These are phyloP conservation scores for Leucosporidium creatinivorum DNA, from an alignment of 768 basidiomycete species.

Conservation along the genomic window DNA sequence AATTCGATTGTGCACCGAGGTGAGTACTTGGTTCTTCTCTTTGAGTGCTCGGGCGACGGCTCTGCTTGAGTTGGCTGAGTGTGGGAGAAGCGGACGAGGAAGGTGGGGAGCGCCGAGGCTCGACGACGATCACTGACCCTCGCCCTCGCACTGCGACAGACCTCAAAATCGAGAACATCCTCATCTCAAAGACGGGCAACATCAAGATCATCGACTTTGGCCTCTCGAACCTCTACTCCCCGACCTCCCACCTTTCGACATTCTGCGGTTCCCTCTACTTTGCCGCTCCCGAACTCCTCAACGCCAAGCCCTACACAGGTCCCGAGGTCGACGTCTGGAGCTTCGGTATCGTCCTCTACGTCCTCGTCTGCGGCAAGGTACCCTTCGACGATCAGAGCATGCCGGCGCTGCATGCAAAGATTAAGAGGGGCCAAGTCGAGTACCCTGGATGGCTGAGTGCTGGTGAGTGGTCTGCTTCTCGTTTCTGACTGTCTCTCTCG, in stretches of 20 bases:
- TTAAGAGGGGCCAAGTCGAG: constrained; percentile 92
- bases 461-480: constrained; percentile 51
- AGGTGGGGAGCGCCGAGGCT: not conserved
- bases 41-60: not conserved
- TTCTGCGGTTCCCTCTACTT: constrained; percentile 98
- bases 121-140: not conserved
- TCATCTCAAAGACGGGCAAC: constrained; percentile 95
- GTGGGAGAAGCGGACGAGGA: too few species aligned
- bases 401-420: constrained; percentile 98
- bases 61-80: too few species aligned
- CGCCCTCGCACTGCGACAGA: constrained; percentile 40
- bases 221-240: constrained; percentile 89
- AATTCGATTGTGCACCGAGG: constrained; percentile 95
- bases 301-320: constrained; percentile 92
- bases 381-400: constrained; percentile 99
- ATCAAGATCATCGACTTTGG: constrained; percentile 99
- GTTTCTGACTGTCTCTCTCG: too few species aligned
- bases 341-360: constrained; percentile 96
- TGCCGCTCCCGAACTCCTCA: constrained; percentile 93
- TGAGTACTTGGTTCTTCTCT: constrained; percentile 4
- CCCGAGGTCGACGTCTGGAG: constrained; percentile 99
- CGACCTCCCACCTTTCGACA: constrained; percentile 70
- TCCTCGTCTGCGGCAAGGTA: constrained; percentile 95
- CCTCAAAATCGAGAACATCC: constrained; percentile 99
- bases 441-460: constrained; percentile 95